Base-by-base conservation (phyloP, 805 yeast species). In the Metschnikowia kunwiensis region DNA sequence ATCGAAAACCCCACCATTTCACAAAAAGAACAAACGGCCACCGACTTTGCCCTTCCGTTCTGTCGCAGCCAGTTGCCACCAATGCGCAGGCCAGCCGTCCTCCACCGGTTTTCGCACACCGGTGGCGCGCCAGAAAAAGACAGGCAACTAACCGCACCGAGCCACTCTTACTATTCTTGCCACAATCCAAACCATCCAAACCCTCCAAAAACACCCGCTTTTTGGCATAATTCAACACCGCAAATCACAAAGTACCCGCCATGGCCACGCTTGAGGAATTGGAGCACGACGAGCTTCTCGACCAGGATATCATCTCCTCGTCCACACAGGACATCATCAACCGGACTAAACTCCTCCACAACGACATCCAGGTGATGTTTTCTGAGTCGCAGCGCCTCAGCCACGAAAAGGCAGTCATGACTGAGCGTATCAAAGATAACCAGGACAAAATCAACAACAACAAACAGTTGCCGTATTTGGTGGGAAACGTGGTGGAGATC, bases 401-500 rank as follows among this genome's bases (percentile, higher is more conserved):
- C 26, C 97, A 93, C 65, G 98, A 93, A 55, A 86, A 87, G 68
- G 78, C 86, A 39, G 86, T 87, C 33, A 93, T 91, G 96, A 65
- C 78, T 37, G 96, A 88, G 50, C 82, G 91, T 60, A 87, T 93
- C 64, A 88, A 89, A 60, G 97, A 93, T 55, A 93, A 93, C 66
- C 87, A 84, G 59, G 97, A 91, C 52, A 93, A 93, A 65, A 91
- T 93, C 63, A 86, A 86, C 55, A 91, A 93, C 60, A 93, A 93
- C 64, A 86, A 83, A 64, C 97, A 89, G 62, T 74, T 93, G 54
- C 99, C 99, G 11, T 93, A 93, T 54, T 69, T 93, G 38, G 98
- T 93, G 33, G 97, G 97, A 17, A 93, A 93, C 58, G 94, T 93
- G 34, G 97, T 93, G 22, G 99, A 93, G 63, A 70, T 93, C 41